phyloP scores from a whole-genome alignment of 2,329 filamentous ascomycete species.

The Colletotrichum kahawae region DNA sequence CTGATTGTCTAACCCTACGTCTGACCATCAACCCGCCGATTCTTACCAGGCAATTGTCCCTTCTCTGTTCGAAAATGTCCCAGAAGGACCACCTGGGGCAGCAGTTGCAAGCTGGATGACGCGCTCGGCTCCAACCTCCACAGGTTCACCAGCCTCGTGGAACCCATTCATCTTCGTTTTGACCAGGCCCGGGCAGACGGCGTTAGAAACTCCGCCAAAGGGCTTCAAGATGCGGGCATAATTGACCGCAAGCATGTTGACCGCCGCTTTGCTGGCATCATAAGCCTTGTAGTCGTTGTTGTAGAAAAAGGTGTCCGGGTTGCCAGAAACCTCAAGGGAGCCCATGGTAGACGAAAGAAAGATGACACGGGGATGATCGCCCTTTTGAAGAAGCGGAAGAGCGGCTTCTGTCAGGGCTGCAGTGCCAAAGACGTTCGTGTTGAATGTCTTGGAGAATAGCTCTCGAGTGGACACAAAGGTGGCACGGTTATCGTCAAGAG shows the following conservation, averaged over 20 bases:
- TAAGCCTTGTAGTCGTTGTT: constrained; percentile 37
- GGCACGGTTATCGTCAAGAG: constrained; percentile 27
- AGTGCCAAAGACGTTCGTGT: constrained; percentile 40
- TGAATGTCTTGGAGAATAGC: constrained; percentile 40
- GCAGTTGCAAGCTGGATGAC: constrained; percentile 35
- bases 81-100: constrained; percentile 32
- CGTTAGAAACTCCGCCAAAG: constrained; percentile 36
- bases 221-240: constrained; percentile 35
- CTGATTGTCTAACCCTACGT: background rate
- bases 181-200: constrained; percentile 41
- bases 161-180: constrained; percentile 31
- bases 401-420: constrained; percentile 31
- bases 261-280: constrained; percentile 44
- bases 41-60: constrained; percentile 26
- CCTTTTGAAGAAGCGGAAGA: constrained; percentile 32
- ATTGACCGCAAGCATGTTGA: constrained; percentile 44
- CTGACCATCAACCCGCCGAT: background rate
- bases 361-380: constrained; percentile 33
- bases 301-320: constrained; percentile 32
- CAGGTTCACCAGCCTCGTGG: constrained; percentile 7
- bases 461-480: constrained; percentile 31
- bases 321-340: constrained; percentile 31
- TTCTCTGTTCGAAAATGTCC: constrained; percentile 29
- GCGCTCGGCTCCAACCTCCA: constrained; percentile 32
- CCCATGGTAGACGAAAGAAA: constrained; percentile 43